These are phyloP conservation scores for Eragrostis tef DNA, from an alignment of 202 grass and related monocot genomes.

Conservation along the genomic window DNA sequence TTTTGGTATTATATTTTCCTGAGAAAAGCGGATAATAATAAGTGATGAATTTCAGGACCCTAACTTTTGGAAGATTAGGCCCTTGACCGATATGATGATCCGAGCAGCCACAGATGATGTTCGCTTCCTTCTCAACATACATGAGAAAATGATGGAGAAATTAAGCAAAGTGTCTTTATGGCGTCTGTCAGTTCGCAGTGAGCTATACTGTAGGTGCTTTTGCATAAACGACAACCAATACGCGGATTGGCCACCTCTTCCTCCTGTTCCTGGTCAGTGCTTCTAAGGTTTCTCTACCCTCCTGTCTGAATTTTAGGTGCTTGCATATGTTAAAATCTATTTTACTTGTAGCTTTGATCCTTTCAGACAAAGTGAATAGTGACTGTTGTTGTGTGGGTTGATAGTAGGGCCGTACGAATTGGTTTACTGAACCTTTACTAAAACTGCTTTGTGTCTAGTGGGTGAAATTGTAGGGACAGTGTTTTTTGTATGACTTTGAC, in stretches of 20 bases:
- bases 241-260: conserved; percentile 86
- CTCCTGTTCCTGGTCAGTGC: conserved; percentile 65
- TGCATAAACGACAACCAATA: conserved; percentile 76
- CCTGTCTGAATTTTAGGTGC: conserved; percentile 32
- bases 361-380: conserved; percentile 37
- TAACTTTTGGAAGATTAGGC: conserved; percentile 75
- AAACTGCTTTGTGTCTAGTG: conserved; percentile 21
- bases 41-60: conserved; percentile 67
- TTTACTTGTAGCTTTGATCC: conserved; percentile 26
- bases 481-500: background rate
- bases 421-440: background rate
- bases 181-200: conserved; percentile 72
- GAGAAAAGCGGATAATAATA: conserved; percentile 25
- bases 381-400: conserved; percentile 38
- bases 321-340: conserved; percentile 6
- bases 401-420: background rate
- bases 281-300: conserved; percentile 16
- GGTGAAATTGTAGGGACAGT: conserved; percentile 10
- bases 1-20: conserved; percentile 35
- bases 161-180: conserved; percentile 69
- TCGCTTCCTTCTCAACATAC: conserved; percentile 80
- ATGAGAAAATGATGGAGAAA: conserved; percentile 87
- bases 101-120: conserved; percentile 88
- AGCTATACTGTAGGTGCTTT: conserved; percentile 87
- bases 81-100: conserved; percentile 93